Percentiles rank a stretch among this genome's conserved stretches.
Conservation (phyloP, 805 yeast species). For the Metschnikowia similis region DNA sequence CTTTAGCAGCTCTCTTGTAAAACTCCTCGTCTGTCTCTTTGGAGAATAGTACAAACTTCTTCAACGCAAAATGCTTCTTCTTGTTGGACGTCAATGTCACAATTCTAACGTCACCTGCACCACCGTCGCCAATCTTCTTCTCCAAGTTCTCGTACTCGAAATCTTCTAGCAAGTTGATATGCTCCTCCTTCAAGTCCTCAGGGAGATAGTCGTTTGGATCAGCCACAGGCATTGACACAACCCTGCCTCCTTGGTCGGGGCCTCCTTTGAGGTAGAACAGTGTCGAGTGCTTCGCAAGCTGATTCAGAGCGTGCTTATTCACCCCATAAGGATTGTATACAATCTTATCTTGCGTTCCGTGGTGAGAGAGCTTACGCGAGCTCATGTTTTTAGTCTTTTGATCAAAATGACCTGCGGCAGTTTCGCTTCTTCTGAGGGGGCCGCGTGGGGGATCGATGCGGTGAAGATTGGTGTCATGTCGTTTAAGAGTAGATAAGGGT, state of each 20-base stretch:
- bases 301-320: conserved; percentile 27
- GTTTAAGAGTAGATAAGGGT: conserved; percentile 7
- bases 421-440: conserved; percentile 25
- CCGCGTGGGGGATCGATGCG: conserved; percentile 13
- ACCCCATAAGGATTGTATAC: conserved; percentile 66
- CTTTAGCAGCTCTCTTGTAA: conserved; percentile 60
- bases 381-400: conserved; percentile 1
- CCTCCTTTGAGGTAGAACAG: conserved; percentile 27
- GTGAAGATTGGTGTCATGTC: conserved; percentile 13
- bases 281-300: conserved; percentile 21
- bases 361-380: conserved; percentile 10
- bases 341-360: conserved; percentile 37
- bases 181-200: conserved; percentile 43
- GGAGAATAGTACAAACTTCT: conserved; percentile 55
- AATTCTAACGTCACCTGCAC: conserved; percentile 59
- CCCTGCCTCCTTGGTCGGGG: conserved; percentile 39
- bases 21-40: conserved; percentile 63
- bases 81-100: conserved; percentile 35
- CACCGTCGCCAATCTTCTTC: conserved; percentile 65
- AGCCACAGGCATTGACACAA: conserved; percentile 57
- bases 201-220: conserved; percentile 68
- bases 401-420: conserved; percentile 32
- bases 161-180: conserved; percentile 48
- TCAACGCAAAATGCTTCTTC: conserved; percentile 55
- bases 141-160: conserved; percentile 43